Evolutionary conservation across 2,329 filamentous ascomycete genomes (phyloP), one percentile per base, ranked within the genome.

Genomic region (Helminthosporium solani): DNA sequence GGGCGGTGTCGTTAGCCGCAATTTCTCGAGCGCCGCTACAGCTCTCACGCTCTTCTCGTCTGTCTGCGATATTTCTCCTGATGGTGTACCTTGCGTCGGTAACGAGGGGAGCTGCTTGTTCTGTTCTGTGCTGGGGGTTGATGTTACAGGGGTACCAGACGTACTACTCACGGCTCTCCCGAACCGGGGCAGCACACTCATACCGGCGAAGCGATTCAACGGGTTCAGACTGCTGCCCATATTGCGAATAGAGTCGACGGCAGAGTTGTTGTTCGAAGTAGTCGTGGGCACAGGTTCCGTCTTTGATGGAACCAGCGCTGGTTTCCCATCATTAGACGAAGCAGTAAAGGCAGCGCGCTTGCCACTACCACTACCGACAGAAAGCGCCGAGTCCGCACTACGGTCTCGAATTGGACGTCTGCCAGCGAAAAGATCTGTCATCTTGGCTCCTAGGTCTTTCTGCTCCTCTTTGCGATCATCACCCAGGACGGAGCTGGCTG

Each of bases 191-290:
- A 95, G 86, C 63, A 85, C 80, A 45, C 81, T 80, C 64, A 94
- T 90, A 27, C 84, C 79, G 7, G 86, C 83, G 41, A 95, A 81
- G 41, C 89, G 82, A 35, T 84, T 88, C 66, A 95, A 85, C 2
- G 90, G 90, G 60, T 95, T 95, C 27, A 95, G 75, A 1, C 86
- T 85, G 66, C 81, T 94, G 30, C 89, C 85, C 49, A 95, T 78
- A 64, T 81, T 92, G 44, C 88, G 84, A 75, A 95, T 85, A 11
- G 88, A 89, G 53, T 95, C 89, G 2, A 95, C 81, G 11, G 87
- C 84, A 2, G 85, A 84, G 50, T 79, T 81, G 44, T 56, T 57
- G 40, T 49, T 45, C n/a, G n/a, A n/a, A 12, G 46, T 46, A 9
- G 56, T 50, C 14, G 63, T 11, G 16, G 28, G 7, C 11, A 14